Percentiles rank a stretch among this genome's conserved stretches.
These are phyloP conservation scores for Globisporangium heterothallicum DNA, from an alignment of 352 stramenopile genomes.

Conservation along the genomic window DNA sequence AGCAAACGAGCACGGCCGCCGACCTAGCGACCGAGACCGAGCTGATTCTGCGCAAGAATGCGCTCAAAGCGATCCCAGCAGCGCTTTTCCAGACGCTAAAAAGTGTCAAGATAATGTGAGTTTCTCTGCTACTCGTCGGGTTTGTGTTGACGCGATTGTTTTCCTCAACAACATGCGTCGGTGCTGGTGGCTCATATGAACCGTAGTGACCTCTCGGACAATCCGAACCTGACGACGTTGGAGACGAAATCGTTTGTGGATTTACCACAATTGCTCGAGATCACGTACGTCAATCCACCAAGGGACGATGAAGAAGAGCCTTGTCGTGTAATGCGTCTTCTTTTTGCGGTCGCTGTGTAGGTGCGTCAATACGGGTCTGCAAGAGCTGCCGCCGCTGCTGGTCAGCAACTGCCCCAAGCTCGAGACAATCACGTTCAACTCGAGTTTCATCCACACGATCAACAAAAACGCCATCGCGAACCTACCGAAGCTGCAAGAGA, in stretches of 20 bases:
- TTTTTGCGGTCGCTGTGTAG: slow-evolving; percentile 12
- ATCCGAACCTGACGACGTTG: slow-evolving; percentile 43
- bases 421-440: slow-evolving; percentile 32
- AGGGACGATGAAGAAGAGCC: too few relatives aligned
- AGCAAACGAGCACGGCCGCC: slow-evolving; percentile 11
- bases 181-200: too few relatives aligned
- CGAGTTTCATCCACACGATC: slow-evolving; percentile 27
- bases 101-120: slow-evolving; percentile 36
- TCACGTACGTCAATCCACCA: slow-evolving; percentile 40
- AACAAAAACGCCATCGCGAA: slow-evolving; percentile 24
- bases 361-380: slow-evolving; percentile 38
- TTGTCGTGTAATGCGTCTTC: neutral
- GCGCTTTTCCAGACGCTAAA: slow-evolving; percentile 37
- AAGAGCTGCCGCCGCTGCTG: slow-evolving; percentile 24
- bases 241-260: slow-evolving; percentile 38
- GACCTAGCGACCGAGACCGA: slow-evolving; percentile 25
- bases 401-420: slow-evolving; percentile 36
- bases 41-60: slow-evolving; percentile 49
- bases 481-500: slow-evolving; percentile 28
- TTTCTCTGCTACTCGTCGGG: neutral
- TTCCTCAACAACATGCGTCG: too few relatives aligned
- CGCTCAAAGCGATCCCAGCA: slow-evolving; percentile 29
- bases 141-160: too few relatives aligned
- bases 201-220: slow-evolving; percentile 46
- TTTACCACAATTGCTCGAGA: slow-evolving; percentile 31